Evolutionary conservation across 352 stramenopile species (phyloP), one percentile per base, ranked within the genome.

Genomic region (Globisporangium emineosum): DNA sequence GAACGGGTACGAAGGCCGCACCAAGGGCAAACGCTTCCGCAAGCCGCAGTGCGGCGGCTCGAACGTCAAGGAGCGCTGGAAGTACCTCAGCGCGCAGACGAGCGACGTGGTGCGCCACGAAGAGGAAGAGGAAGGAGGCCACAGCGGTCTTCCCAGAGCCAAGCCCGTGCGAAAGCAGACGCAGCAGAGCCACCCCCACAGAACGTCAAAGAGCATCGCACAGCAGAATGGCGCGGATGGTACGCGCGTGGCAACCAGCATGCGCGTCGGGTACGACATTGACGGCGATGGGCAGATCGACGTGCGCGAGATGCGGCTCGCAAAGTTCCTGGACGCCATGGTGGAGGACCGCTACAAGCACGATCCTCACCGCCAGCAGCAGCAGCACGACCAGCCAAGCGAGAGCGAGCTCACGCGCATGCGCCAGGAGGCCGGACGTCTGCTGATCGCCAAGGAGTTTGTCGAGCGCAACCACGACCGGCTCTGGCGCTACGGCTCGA

Each of bases 391-490:
- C n/a, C 47, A 60, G 42, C 56, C 58, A 19, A 69, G 42, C 1
- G 81, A 86, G 42, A 33, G 53, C 6, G 77, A 88, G 21, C 64
- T 83, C 8, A 60, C 79, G 23, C 68, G 65, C 15, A 81, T 90
- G 72, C 77, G 75, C 0, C 77, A 88, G 35, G 70, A 71, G 17
- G 81, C 80, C 4, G 81, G 81, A 5, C 70, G 76, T 3, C 56
- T 88, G 40, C 78, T 88, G 19, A 80, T 90, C 35, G 81, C 81
- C 15, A 88, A 82, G 23, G 81, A 90, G 70, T 90, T 90, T 51
- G 65, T 88, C 23, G 73, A 90, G 60, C 78, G 78, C 54, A 90
- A 90, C 70, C 75, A 85, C 29, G 79, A 77, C 25, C 77, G 79
- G 6, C 59, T 90, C 10, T 88, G 81, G 79, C 77, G 79, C 7